Base-by-base conservation (phyloP, 1,284 basidiomycete genomes). In the Austroboletus novae-zelandiae region DNA sequence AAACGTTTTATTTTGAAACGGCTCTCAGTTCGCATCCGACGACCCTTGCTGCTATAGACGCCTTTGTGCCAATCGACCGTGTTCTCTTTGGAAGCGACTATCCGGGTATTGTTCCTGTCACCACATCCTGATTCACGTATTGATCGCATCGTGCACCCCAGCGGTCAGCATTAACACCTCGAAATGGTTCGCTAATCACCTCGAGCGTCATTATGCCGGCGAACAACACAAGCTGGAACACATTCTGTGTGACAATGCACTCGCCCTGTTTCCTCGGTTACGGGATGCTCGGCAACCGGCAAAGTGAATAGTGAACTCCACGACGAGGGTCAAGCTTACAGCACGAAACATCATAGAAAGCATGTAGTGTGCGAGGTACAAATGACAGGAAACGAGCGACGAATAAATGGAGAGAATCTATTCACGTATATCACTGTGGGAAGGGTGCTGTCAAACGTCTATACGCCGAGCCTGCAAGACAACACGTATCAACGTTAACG, bases 1-100 rank as follows among this genome's bases (percentile, higher is more conserved):
- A 72, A 60, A 76, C 69, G 17, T 89, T 87, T 60, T 89, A 85
- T 67, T 87, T 77, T 57, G 86, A 89, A 51, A 83, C 80, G 0
- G 86, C 86, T 15, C 66, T 89, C 55, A 79, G 78, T 58, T 74
- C 80, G 1, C 75, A 80, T 58, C 72, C 74, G 42, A 65, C 74
- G 17, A 83, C 71, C 44, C 67, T 87, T 17, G 60, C 68, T 11
- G 72, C 75, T 1, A 71, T 83, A 60, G 70, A 80, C 43, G 61
- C 63, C 9, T 80, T 83, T 59, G 73, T 79, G 3, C 60, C 68
- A 18, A 61, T 65, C 2, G 74, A 79, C 45, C 77, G 65, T 43
- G 64, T 88, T 43, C 66, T 87, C 25, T 87, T 82, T 64, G 86
- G 86, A 40, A 82, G 81, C n/a, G 86, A 89, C 63, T 86, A 84